Percentiles rank a stretch among this genome's conserved stretches.
phyloP scores from a whole-genome alignment of 106 monocot genomes.

The Dioscorea dumetorum region DNA sequence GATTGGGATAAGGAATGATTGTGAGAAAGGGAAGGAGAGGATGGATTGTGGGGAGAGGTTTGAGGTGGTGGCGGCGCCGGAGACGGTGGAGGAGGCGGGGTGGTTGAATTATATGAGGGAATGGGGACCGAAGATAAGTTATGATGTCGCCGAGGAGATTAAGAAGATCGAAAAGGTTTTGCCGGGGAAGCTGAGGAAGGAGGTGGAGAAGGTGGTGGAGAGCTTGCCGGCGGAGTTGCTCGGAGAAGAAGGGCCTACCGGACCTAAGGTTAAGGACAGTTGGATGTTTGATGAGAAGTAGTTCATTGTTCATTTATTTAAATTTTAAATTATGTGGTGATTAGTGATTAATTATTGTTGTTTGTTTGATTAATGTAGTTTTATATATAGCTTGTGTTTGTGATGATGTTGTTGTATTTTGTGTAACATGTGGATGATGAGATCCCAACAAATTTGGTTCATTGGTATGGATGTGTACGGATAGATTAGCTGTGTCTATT shows the following conservation, averaged over 20 bases:
- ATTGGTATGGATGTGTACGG: no score
- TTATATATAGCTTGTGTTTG: no score
- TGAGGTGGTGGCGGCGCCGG: constrained; percentile 30
- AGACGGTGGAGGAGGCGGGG: constrained; percentile 32
- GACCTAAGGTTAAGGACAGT: constrained; percentile 58
- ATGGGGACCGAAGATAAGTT: constrained; percentile 76
- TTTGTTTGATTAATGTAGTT: no score
- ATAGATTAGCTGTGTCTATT: no score
- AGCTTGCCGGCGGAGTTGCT: constrained; percentile 49
- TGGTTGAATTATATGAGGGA: constrained; percentile 64
- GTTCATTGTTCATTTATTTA: not conserved
- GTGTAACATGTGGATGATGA: no score
- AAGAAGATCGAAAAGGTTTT: constrained; percentile 30
- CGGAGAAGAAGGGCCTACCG: constrained; percentile 73
- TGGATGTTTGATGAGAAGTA: constrained; percentile 54
- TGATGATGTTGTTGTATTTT: no score
- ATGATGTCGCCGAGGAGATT: constrained; percentile 42
- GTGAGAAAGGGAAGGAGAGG: constrained; percentile 27
- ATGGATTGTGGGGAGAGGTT: constrained; percentile 41
- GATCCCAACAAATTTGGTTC: no score
- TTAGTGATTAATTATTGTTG: no score
- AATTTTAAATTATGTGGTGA: no score
- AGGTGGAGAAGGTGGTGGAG: constrained; percentile 34
- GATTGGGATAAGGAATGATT: constrained; percentile 66
- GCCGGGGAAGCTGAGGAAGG: constrained; percentile 38